Percentiles rank a stretch among this genome's conserved stretches.
These are phyloP conservation scores for Alternaria sp. DNA, from an alignment of 2,329 filamentous ascomycete species.

Conservation along the genomic window DNA sequence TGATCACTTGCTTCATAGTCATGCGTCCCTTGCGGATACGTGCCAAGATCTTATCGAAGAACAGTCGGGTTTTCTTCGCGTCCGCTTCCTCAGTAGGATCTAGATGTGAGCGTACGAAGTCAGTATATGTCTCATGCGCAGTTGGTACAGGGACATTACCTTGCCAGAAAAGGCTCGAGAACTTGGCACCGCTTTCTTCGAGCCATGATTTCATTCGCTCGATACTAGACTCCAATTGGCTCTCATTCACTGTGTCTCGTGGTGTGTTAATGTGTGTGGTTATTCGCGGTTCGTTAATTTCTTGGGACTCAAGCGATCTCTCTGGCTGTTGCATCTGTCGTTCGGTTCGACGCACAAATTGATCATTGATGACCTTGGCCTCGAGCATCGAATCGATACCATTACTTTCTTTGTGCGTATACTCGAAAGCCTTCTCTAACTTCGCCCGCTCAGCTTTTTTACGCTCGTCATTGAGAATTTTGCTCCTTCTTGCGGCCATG, in stretches of 20 bases:
- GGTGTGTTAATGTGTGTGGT: neutral
- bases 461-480: slow-evolving; percentile 22
- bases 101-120: too few relatives aligned
- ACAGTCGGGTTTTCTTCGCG: slow-evolving; percentile 30
- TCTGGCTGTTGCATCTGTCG: slow-evolving; percentile 30
- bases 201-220: slow-evolving; percentile 45
- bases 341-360: slow-evolving; percentile 39
- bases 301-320: neutral
- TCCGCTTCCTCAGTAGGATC: slow-evolving; percentile 42
- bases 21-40: slow-evolving; percentile 34
- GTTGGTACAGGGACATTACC: too few relatives aligned
- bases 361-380: slow-evolving; percentile 41
- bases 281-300: neutral
- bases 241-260: neutral
- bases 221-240: slow-evolving; percentile 35
- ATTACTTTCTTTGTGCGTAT: slow-evolving; percentile 19
- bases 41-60: slow-evolving; percentile 31
- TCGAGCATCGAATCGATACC: slow-evolving; percentile 36
- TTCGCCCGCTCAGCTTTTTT: slow-evolving; percentile 29
- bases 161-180: slow-evolving; percentile 45
- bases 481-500: slow-evolving; percentile 46
- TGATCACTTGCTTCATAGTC: slow-evolving; percentile 34
- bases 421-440: slow-evolving; percentile 42
- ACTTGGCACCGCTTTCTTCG: slow-evolving; percentile 34
- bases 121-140: too few relatives aligned